Conservation (phyloP, 2,329 filamentous ascomycete species). For the Cladosporium velox region DNA sequence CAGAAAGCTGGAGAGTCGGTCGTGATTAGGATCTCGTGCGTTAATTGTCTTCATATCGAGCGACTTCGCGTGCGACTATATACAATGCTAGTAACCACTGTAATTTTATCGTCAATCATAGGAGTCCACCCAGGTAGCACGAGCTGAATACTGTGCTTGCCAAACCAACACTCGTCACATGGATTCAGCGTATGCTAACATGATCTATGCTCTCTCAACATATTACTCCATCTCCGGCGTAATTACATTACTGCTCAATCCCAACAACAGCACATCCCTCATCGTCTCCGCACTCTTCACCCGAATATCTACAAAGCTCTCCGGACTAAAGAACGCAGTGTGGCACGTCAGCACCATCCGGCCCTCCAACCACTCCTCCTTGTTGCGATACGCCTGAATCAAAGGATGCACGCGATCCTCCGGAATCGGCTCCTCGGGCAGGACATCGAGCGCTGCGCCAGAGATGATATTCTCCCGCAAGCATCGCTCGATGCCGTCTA, state of each 20-base stretch:
- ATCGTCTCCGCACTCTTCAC: constrained; percentile 34
- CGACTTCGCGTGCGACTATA: not conserved
- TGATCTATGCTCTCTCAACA: not conserved
- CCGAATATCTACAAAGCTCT: constrained; percentile 33
- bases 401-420: constrained; percentile 34
- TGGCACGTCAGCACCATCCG: constrained; percentile 39
- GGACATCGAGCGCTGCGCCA: constrained; percentile 37
- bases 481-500: constrained; percentile 35
- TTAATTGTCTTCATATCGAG: not conserved
- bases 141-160: not conserved
- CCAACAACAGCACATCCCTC: constrained; percentile 33
- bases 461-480: constrained; percentile 33
- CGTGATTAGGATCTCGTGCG: not conserved
- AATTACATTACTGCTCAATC: constrained; percentile 30
- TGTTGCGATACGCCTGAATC: constrained; percentile 35
- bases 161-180: not conserved
- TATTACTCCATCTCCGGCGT: constrained; percentile 30
- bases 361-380: constrained; percentile 48
- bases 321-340: constrained; percentile 33
- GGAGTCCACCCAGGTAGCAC: not conserved
- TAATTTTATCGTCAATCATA: not conserved
- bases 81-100: not conserved
- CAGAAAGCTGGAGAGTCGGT: constrained; percentile 10
- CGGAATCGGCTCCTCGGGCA: constrained; percentile 38
- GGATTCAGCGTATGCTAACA: not conserved